Conservation (phyloP, 1,284 basidiomycete genomes). For the Phenoliferia sp. region DNA sequence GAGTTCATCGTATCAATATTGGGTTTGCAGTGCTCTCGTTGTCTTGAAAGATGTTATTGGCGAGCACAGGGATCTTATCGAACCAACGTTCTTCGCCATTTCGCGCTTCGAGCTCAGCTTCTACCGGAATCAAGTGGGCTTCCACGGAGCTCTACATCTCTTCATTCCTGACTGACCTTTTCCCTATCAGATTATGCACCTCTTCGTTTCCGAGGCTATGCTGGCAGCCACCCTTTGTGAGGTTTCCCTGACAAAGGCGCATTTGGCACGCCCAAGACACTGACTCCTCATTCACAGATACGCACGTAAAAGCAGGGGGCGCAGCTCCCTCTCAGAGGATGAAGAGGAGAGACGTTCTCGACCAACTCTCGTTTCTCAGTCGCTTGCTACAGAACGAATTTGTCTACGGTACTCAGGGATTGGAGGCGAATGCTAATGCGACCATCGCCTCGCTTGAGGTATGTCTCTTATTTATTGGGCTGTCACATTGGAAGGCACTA, state of each 20-base stretch:
- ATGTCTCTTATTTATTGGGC: slow-evolving; percentile 6
- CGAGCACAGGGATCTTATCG: slow-evolving; percentile 39
- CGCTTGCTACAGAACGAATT: slow-evolving; percentile 43
- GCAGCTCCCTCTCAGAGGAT: slow-evolving; percentile 39
- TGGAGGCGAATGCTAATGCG: slow-evolving; percentile 39
- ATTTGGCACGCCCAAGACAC: background rate
- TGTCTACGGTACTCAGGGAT: slow-evolving; percentile 40
- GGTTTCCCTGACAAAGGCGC: too few species aligned
- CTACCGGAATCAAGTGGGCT: slow-evolving; percentile 41
- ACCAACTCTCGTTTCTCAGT: slow-evolving; percentile 40
- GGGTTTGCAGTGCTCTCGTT: slow-evolving; percentile 33
- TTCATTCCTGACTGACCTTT: background rate
- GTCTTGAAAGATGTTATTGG: slow-evolving; percentile 42
- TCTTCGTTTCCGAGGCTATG: slow-evolving; percentile 29
- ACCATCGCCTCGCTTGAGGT: slow-evolving; percentile 35
- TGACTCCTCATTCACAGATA: slow-evolving; percentile 39
- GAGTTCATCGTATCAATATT: slow-evolving; percentile 9
- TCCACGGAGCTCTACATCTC: background rate
- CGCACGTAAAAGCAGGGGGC: slow-evolving; percentile 43
- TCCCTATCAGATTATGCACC: slow-evolving; percentile 21
- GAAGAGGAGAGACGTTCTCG: slow-evolving; percentile 33
- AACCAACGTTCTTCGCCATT: slow-evolving; percentile 40
- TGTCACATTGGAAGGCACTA: background rate
- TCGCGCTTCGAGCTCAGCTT: slow-evolving; percentile 44
- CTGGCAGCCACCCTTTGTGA: slow-evolving; percentile 23